A percentile compares a stretch with the other conserved stretches of the same genome.
phyloP scores from a whole-genome alignment of 768 basidiomycete genomes.

The Cubamyces lactineus region DNA sequence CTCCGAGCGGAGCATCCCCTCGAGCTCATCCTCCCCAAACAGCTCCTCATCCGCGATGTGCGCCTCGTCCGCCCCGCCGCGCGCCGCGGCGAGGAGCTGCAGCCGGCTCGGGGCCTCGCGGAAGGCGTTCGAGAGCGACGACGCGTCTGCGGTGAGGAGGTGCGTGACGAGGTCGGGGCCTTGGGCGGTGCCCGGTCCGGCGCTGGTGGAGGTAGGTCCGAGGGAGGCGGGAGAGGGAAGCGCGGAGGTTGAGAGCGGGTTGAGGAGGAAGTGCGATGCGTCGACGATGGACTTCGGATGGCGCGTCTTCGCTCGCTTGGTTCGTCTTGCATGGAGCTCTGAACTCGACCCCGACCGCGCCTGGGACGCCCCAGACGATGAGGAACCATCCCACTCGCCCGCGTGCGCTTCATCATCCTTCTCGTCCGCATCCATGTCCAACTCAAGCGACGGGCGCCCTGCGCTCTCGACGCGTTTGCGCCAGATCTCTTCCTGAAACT shows the following conservation, averaged over 20 bases:
- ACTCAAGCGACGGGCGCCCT: slow-evolving; percentile 41
- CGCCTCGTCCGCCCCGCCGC: slow-evolving; percentile 56
- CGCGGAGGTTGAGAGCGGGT: slow-evolving; percentile 49
- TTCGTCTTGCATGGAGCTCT: slow-evolving; percentile 32
- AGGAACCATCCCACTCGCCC: slow-evolving; percentile 17
- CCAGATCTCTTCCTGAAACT: slow-evolving; percentile 68
- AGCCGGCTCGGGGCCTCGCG: slow-evolving; percentile 58
- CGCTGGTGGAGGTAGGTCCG: not conserved
- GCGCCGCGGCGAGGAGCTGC: slow-evolving; percentile 58
- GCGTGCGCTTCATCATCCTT: slow-evolving; percentile 18
- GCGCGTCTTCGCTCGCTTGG: slow-evolving; percentile 39
- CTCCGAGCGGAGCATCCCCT: slow-evolving; percentile 56
- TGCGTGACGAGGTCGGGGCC: slow-evolving; percentile 49
- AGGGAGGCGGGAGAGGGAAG: slow-evolving; percentile 3
- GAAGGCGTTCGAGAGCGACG: slow-evolving; percentile 35
- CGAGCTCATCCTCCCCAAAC: slow-evolving; percentile 70
- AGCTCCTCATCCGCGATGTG: slow-evolving; percentile 71
- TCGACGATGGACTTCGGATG: slow-evolving; percentile 41
- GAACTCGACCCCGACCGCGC: slow-evolving; percentile 2
- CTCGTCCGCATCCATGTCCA: slow-evolving; percentile 41
- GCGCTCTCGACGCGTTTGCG: slow-evolving; percentile 41
- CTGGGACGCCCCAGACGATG: not conserved
- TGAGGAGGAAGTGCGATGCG: slow-evolving; percentile 59
- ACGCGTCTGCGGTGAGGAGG: slow-evolving; percentile 51
- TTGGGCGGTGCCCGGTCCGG: not conserved